These are phyloP conservation scores for Xylaria sp. DNA, from an alignment of 2,329 filamentous ascomycete species.

Conservation along the genomic window DNA sequence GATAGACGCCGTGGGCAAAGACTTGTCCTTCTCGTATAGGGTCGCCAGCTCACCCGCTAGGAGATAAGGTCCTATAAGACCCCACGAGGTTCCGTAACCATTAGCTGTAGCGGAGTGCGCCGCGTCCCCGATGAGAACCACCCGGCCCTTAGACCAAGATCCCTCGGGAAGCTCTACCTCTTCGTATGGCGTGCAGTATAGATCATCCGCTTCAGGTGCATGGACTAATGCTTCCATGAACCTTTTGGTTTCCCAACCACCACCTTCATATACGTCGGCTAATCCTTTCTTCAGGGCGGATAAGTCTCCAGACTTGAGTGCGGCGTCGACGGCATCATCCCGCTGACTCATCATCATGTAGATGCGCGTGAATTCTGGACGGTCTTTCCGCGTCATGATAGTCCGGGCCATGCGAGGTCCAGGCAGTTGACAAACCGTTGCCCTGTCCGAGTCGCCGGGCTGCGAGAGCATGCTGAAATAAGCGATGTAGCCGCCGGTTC, in stretches of 20 bases:
- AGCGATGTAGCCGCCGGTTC: conserved; percentile 43
- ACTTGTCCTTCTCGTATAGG: conserved; percentile 24
- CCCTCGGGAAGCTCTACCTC: conserved; percentile 52
- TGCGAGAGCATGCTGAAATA: conserved; percentile 45
- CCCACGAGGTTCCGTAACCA: conserved; percentile 59
- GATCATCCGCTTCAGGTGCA: conserved; percentile 53
- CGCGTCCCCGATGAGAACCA: conserved; percentile 62
- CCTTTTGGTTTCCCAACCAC: conserved; percentile 58
- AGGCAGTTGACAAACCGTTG: conserved; percentile 27
- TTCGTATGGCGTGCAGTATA: conserved; percentile 56
- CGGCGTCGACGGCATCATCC: conserved; percentile 27
- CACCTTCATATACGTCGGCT: conserved; percentile 55
- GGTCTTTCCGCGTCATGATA: conserved; percentile 41
- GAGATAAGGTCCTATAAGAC: conserved; percentile 61
- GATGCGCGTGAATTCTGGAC: conserved; percentile 38
- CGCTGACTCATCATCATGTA: conserved; percentile 26
- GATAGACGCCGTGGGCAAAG: conserved; percentile 20
- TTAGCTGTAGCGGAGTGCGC: conserved; percentile 58
- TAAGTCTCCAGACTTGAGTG: conserved; percentile 41
- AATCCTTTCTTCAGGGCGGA: conserved; percentile 55
- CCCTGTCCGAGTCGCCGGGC: conserved; percentile 29
- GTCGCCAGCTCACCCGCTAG: conserved; percentile 60
- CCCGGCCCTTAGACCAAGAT: conserved; percentile 50
- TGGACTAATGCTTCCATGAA: conserved; percentile 53
- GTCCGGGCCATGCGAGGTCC: conserved; percentile 17